Percentiles rank a stretch among this genome's conserved stretches.
Conservation (phyloP, 2,329 filamentous ascomycete genomes). For the Aspergillus sp. region DNA sequence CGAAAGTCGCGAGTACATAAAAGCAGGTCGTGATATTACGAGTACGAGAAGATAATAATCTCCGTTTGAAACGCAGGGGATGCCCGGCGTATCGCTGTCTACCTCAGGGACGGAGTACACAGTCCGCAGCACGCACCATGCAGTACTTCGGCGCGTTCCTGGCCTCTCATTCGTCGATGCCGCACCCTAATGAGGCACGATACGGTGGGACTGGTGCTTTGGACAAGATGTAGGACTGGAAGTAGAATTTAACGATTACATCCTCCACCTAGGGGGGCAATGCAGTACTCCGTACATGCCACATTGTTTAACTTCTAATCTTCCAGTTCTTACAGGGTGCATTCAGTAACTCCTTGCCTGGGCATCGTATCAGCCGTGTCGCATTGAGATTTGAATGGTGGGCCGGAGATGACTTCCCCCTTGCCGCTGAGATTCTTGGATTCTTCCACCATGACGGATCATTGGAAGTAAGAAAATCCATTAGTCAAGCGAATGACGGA, state of each 20-base stretch:
- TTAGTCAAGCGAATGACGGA: not conserved
- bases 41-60: not conserved
- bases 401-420: not conserved
- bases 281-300: not conserved
- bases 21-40: not conserved
- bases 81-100: not conserved
- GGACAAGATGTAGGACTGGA: not conserved
- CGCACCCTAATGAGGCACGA: not conserved
- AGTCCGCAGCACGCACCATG: not conserved
- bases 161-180: not conserved
- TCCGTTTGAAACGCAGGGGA: constrained; percentile 7
- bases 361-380: constrained; percentile 1
- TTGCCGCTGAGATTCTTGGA: not conserved
- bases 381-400: constrained; percentile 1
- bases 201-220: not conserved
- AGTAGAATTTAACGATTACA: not conserved
- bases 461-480: not conserved
- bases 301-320: not conserved
- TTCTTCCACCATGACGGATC: not conserved
- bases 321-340: not conserved
- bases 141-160: not conserved
- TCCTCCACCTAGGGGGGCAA: not conserved
- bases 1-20: not conserved
- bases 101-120: not conserved
- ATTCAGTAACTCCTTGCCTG: constrained; percentile 1